Evolutionary conservation across 768 basidiomycete genomes (phyloP).

Genomic region (Amylocystis lapponica): DNA sequence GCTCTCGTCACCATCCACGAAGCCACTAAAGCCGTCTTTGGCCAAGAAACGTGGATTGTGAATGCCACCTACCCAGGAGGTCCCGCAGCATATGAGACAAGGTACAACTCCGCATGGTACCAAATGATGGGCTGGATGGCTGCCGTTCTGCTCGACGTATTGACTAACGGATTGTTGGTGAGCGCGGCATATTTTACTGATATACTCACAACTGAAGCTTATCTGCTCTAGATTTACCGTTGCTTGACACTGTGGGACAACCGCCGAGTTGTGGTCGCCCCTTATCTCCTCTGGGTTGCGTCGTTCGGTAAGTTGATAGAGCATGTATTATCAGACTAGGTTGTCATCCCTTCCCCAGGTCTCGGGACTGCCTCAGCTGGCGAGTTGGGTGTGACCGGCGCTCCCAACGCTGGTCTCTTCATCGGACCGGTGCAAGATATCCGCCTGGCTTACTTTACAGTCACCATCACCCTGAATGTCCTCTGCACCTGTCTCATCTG

Average conservation of each 20-base stretch:
- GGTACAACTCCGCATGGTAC: constrained; percentile 23
- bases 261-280: background rate
- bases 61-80: constrained; percentile 30
- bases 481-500: constrained; percentile 30
- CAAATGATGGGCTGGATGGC: constrained; percentile 23
- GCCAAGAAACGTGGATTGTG: constrained; percentile 33
- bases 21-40: constrained; percentile 24
- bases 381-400: constrained; percentile 9
- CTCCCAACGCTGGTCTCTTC: constrained; percentile 24
- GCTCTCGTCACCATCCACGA: constrained; percentile 28
- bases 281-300: constrained; percentile 4
- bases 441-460: constrained; percentile 30
- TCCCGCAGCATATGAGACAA: constrained; percentile 25
- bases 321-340: background rate
- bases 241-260: constrained; percentile 10
- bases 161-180: constrained; percentile 37
- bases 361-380: constrained; percentile 5
- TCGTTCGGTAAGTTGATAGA: constrained; percentile 3
- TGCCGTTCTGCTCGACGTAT: constrained; percentile 24
- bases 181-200: background rate
- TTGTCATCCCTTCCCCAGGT: background rate
- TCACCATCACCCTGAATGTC: constrained; percentile 34
- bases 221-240: constrained; percentile 7
- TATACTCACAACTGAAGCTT: background rate
- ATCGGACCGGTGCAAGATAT: constrained; percentile 29